phyloP scores from a whole-genome alignment of 768 basidiomycete species.

The Lyophyllum atratum region DNA sequence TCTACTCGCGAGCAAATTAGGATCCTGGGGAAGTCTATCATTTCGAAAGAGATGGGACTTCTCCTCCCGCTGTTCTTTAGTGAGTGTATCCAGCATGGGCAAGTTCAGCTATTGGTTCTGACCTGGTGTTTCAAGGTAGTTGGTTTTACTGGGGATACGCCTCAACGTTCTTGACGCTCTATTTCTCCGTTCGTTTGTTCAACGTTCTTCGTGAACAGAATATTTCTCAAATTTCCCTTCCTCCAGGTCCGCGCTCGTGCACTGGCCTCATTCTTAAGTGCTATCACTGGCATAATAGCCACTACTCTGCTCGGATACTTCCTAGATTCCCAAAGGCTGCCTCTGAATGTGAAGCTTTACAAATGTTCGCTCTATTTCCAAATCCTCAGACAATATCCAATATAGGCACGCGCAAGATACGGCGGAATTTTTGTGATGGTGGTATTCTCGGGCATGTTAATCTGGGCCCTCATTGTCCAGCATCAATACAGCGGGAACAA shows the following conservation, averaged over 20 bases:
- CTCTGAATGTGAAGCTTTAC: constrained; percentile 3
- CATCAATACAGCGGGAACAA: constrained; percentile 11
- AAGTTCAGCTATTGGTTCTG: background rate
- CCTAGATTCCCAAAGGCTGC: constrained; percentile 14
- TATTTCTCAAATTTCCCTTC: background rate
- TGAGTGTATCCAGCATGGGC: background rate
- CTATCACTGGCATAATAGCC: constrained; percentile 15
- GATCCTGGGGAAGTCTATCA: constrained; percentile 9
- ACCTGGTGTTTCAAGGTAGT: constrained; percentile 10
- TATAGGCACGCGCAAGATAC: constrained; percentile 13
- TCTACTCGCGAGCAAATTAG: constrained; percentile 16
- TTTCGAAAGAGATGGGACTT: constrained; percentile 9
- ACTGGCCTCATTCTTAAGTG: constrained; percentile 19
- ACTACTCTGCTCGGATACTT: constrained; percentile 18
- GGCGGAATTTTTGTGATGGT: constrained; percentile 18
- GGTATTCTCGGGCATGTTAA: constrained; percentile 15
- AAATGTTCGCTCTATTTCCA: background rate
- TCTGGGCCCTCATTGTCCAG: constrained; percentile 22
- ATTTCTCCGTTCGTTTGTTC: constrained; percentile 14
- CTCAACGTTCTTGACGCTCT: constrained; percentile 21
- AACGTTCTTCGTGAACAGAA: background rate
- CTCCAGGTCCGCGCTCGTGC: constrained; percentile 19
- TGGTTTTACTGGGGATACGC: constrained; percentile 24
- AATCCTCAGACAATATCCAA: background rate
- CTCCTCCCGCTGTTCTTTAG: constrained; percentile 19